These are phyloP conservation scores for Niebla homalea DNA, from an alignment of 495 filamentous ascomycete species.

Conservation along the genomic window DNA sequence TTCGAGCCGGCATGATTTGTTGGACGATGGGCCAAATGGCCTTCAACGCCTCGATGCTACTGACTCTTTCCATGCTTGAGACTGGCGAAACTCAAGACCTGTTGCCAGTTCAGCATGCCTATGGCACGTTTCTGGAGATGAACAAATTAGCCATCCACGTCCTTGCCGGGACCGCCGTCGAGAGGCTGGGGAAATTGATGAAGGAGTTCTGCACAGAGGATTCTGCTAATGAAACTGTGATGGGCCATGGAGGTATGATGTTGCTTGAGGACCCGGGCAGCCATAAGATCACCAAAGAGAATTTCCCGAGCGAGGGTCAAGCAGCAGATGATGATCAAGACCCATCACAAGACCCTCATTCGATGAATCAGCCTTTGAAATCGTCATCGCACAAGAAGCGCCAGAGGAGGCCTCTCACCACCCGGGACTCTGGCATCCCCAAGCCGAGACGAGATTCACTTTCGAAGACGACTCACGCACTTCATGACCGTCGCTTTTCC, in stretches of 20 bases:
- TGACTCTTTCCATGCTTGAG: slow-evolving; percentile 31
- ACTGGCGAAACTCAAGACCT: slow-evolving; percentile 23
- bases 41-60: slow-evolving; percentile 36
- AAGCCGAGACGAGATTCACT: slow-evolving; percentile 6
- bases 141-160: slow-evolving; percentile 28
- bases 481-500: slow-evolving; percentile 13
- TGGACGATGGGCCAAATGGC: slow-evolving; percentile 36
- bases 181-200: slow-evolving; percentile 20
- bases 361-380: slow-evolving; percentile 1
- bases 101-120: slow-evolving; percentile 26
- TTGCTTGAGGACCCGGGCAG: slow-evolving; percentile 32
- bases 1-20: slow-evolving; percentile 30
- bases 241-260: slow-evolving; percentile 35
- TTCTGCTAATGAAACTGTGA: slow-evolving; percentile 25
- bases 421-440: slow-evolving; percentile 6
- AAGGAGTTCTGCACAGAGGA: slow-evolving; percentile 16
- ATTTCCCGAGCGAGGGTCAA: slow-evolving; percentile 25
- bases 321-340: slow-evolving; percentile 8
- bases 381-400: slow-evolving; percentile 6
- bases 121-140: slow-evolving; percentile 29
- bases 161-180: slow-evolving; percentile 28
- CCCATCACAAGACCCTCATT: slow-evolving; percentile 6
- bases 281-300: slow-evolving; percentile 25
- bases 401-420: slow-evolving; percentile 4
- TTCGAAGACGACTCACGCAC: slow-evolving; percentile 1